Evolutionary conservation across 257 asterid species (phyloP).

Genomic region (Forsythia viridissima): DNA sequence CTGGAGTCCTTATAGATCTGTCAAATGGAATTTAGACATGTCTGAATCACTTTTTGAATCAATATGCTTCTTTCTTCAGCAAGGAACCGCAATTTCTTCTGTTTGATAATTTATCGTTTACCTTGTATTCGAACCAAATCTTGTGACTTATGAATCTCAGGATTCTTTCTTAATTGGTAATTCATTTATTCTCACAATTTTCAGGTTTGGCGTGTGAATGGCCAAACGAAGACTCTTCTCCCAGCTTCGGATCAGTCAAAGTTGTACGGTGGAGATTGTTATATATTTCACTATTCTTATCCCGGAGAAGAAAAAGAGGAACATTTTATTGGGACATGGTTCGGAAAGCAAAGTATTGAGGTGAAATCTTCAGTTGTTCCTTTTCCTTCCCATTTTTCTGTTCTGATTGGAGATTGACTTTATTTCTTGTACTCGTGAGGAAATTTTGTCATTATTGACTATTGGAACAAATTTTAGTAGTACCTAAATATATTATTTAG

Average conservation of each 20-base stretch:
- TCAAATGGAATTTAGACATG: background rate
- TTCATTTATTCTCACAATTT: conserved; percentile 23
- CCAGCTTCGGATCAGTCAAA: conserved; percentile 74
- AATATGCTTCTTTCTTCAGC: background rate
- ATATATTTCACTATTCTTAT: conserved; percentile 85
- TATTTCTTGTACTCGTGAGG: background rate
- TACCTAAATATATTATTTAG: background rate
- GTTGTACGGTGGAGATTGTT: conserved; percentile 96
- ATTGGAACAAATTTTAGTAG: background rate
- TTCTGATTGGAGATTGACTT: background rate
- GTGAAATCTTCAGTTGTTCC: conserved; percentile 41
- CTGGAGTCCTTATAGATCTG: background rate
- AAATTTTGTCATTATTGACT: background rate
- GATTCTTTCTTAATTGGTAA: conserved; percentile 20
- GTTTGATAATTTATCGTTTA: conserved; percentile 6
- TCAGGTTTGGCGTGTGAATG: conserved; percentile 97
- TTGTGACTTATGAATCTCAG: background rate
- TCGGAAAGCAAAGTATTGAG: conserved; percentile 88
- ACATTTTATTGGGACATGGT: conserved; percentile 89
- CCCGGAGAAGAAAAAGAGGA: conserved; percentile 96
- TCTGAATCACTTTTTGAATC: background rate
- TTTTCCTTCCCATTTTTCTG: background rate
- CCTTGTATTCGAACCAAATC: background rate
- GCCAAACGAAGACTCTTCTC: conserved; percentile 78
- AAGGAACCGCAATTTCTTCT: background rate